Evolutionary conservation across 2,329 filamentous ascomycete species (phyloP).

Genomic region (Rutstroemia sp.): DNA sequence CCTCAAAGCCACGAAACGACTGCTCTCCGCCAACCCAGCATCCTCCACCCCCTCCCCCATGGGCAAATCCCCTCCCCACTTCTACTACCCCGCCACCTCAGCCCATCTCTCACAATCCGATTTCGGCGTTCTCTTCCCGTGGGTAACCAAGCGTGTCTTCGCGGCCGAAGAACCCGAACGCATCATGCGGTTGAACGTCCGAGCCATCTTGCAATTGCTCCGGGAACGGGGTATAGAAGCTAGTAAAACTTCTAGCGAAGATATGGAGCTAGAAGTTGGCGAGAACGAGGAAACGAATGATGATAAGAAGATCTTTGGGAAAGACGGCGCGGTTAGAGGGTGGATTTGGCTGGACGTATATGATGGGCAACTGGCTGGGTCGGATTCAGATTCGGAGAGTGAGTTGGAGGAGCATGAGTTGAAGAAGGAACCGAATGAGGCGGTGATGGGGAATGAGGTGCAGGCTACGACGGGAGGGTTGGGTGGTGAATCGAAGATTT

Average conservation of each 20-base stretch:
- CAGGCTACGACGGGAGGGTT: not conserved
- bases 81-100: conserved; percentile 68
- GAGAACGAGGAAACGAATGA: conserved; percentile 12
- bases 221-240: conserved; percentile 43
- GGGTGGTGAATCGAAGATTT: not conserved
- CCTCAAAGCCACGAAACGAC: conserved; percentile 58
- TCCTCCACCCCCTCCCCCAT: conserved; percentile 31
- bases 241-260: conserved; percentile 37
- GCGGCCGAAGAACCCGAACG: conserved; percentile 50
- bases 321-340: conserved; percentile 17
- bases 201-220: conserved; percentile 50
- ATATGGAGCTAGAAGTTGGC: conserved; percentile 30
- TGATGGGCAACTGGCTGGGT: conserved; percentile 5
- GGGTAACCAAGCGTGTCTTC: conserved; percentile 53
- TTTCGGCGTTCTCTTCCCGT: conserved; percentile 76
- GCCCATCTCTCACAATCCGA: conserved; percentile 79
- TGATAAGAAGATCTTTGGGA: conserved; percentile 23
- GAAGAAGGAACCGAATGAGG: conserved; percentile 14
- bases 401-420: conserved; percentile 7
- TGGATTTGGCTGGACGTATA: conserved; percentile 26
- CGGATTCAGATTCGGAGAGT: not conserved
- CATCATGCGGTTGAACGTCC: conserved; percentile 49
- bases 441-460: conserved; percentile 17
- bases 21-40: conserved; percentile 51
- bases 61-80: conserved; percentile 42